Percentiles rank a stretch among this genome's conserved stretches.
Evolutionary conservation across 2,329 filamentous ascomycete species (phyloP).

Genomic region (Ascochyta lentis): DNA sequence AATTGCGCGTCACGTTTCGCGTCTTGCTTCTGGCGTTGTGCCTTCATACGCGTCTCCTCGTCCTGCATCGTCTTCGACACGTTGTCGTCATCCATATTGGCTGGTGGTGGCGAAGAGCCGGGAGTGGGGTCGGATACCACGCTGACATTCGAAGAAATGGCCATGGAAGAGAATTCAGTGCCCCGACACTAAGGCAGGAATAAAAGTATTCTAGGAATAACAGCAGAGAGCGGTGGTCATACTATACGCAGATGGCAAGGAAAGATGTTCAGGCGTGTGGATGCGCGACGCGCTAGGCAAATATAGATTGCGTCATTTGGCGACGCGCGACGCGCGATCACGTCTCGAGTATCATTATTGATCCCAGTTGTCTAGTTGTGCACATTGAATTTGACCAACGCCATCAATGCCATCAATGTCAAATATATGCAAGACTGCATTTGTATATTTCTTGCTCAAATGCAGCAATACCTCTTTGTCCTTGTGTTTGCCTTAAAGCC

Average conservation of each 20-base stretch:
- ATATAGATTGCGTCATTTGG: constrained; percentile 33
- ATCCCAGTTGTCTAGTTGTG: neutral
- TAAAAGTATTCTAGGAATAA: neutral
- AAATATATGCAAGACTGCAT: too few species aligned
- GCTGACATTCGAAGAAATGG: constrained; percentile 31
- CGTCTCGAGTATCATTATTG: constrained; percentile 5
- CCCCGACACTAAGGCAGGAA: neutral
- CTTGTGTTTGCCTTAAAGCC: too few species aligned
- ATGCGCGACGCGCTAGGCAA: constrained; percentile 33
- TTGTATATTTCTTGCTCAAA: too few species aligned
- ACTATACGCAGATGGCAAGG: constrained; percentile 18
- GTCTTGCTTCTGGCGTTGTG: constrained; percentile 52
- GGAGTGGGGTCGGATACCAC: constrained; percentile 40
- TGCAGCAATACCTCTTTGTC: too few species aligned
- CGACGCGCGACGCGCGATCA: constrained; percentile 33
- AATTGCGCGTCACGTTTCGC: constrained; percentile 53
- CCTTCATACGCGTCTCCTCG: constrained; percentile 56
- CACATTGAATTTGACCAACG: neutral
- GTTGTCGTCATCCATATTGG: constrained; percentile 35
- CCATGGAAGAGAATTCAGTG: constrained; percentile 21
- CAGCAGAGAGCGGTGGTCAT: neutral
- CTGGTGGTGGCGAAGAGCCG: constrained; percentile 43
- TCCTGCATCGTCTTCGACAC: constrained; percentile 52
- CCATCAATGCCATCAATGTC: neutral
- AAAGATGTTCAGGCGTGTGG: constrained; percentile 15